Evolutionary conservation across 176 grass and related monocot genomes (phyloP).

Genomic region (Hordeum vulgare): DNA sequence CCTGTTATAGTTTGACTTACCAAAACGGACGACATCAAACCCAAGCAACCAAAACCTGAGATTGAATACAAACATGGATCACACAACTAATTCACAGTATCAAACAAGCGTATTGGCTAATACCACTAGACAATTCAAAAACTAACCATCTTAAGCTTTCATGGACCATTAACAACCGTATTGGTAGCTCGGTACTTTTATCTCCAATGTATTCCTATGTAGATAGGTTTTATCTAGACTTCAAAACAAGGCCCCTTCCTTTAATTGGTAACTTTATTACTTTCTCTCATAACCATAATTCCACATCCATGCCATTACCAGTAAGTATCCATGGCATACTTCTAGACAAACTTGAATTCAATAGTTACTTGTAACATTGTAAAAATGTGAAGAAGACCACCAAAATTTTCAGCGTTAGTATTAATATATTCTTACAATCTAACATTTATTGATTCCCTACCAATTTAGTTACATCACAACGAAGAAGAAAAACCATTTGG

Average conservation of each 20-base stretch:
- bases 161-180: conserved; percentile 65
- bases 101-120: background rate
- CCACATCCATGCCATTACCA: conserved; percentile 38
- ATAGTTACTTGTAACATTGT: background rate
- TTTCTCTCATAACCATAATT: background rate
- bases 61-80: background rate
- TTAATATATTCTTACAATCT: background rate
- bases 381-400: background rate
- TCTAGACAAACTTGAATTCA: conserved; percentile 31
- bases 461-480: background rate
- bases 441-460: background rate
- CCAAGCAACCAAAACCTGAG: conserved; percentile 89
- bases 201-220: conserved; percentile 92
- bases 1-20: background rate
- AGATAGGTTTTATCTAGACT: conserved; percentile 95
- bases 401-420: background rate
- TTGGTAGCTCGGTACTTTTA: conserved; percentile 79
- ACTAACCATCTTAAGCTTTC: conserved; percentile 69
- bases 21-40: conserved; percentile 54
- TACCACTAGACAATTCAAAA: background rate
- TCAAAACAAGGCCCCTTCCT: background rate
- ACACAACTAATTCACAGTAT: background rate
- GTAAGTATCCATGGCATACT: conserved; percentile 66
- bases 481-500: background rate
- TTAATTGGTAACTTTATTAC: background rate